Conservation (phyloP, 2,329 filamentous ascomycete genomes). For the Fusarium lyarnte region DNA sequence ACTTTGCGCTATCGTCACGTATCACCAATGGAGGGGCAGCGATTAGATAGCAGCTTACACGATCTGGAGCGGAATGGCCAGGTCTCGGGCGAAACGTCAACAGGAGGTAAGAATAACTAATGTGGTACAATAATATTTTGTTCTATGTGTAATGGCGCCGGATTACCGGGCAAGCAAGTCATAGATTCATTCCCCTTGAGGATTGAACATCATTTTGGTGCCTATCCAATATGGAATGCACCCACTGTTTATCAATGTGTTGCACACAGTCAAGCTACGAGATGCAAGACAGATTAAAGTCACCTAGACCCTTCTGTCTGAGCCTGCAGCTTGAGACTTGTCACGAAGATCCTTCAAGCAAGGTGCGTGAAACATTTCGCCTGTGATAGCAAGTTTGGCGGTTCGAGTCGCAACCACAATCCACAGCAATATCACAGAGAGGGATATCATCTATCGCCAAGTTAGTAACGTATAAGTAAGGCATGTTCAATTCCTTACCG, state of each 20-base stretch:
- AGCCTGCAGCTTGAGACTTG: slow-evolving; percentile 44
- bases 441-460: slow-evolving; percentile 50
- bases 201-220: not conserved
- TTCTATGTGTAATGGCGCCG: not conserved
- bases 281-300: not conserved
- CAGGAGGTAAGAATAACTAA: not conserved
- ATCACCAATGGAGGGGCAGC: slow-evolving; percentile 40
- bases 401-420: slow-evolving; percentile 53
- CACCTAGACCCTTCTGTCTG: slow-evolving; percentile 43
- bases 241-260: not conserved
- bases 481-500: slow-evolving; percentile 37
- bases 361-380: slow-evolving; percentile 57
- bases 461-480: slow-evolving; percentile 8
- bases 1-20: slow-evolving; percentile 26
- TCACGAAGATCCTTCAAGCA: slow-evolving; percentile 52
- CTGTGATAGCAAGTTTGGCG: slow-evolving; percentile 48
- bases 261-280: not conserved
- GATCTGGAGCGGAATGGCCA: not conserved
- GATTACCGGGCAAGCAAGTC: not conserved
- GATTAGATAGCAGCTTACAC: slow-evolving; percentile 33
- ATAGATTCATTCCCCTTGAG: no score
- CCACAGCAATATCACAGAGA: slow-evolving; percentile 55
- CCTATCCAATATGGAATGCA: not conserved
- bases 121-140: not conserved
- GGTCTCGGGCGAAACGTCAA: not conserved